Conservation (phyloP, 2,329 filamentous ascomycete species). For the Fusarium drepaniforme region DNA sequence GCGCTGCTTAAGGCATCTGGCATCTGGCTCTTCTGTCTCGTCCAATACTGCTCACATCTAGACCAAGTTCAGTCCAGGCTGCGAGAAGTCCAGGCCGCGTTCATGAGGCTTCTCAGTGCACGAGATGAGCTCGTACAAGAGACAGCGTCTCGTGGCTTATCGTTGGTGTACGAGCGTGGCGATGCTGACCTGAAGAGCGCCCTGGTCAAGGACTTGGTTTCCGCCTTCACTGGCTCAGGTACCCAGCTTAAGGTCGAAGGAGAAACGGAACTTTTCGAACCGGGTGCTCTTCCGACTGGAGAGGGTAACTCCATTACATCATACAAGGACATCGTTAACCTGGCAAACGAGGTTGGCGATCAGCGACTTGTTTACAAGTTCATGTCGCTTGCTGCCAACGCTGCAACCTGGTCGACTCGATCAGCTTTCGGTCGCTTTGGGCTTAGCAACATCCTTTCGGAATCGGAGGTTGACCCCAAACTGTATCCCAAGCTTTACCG, state of each 20-base stretch:
- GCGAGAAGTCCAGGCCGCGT: constrained; percentile 84
- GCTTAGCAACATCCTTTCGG: constrained; percentile 89
- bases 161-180: constrained; percentile 94
- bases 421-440: constrained; percentile 96
- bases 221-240: constrained; percentile 85
- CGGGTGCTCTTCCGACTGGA: constrained; percentile 88
- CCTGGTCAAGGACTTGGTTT: constrained; percentile 87
- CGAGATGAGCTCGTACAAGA: constrained; percentile 96
- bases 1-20: constrained; percentile 91
- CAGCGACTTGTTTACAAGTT: constrained; percentile 98
- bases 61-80: constrained; percentile 79
- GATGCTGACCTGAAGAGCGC: constrained; percentile 84
- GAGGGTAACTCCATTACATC: constrained; percentile 92
- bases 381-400: constrained; percentile 96
- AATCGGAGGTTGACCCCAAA: constrained; percentile 90
- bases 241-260: constrained; percentile 85
- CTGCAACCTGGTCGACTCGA: constrained; percentile 96
- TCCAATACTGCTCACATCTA: constrained; percentile 91
- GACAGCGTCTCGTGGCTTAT: constrained; percentile 89
- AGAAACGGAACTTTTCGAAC: constrained; percentile 94
- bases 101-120: constrained; percentile 88
- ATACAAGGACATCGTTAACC: constrained; percentile 95
- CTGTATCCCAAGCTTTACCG: constrained; percentile 95
- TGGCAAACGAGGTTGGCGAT: constrained; percentile 97
- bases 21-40: constrained; percentile 93